These are phyloP conservation scores for Leccinum subtestaceum DNA, from an alignment of 768 basidiomycete species.

Conservation along the genomic window DNA sequence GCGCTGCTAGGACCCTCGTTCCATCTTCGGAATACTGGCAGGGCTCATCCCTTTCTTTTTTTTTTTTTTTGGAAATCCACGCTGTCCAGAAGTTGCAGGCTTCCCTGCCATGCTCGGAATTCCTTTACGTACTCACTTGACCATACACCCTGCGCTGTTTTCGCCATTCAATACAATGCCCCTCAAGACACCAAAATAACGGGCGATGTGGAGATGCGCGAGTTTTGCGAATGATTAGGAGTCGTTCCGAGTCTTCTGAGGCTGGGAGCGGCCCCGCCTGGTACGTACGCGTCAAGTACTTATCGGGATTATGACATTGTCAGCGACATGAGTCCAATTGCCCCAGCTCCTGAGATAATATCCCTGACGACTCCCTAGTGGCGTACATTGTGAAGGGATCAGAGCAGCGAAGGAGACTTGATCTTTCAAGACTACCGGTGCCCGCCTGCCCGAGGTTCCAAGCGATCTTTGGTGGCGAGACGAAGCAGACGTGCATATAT, in stretches of 20 bases:
- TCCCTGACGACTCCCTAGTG: neutral
- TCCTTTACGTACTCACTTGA: constrained; percentile 5
- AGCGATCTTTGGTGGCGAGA: neutral
- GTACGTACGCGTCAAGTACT: neutral
- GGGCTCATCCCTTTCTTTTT: constrained; percentile 12
- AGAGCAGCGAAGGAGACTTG: neutral
- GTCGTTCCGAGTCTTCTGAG: neutral
- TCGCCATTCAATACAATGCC: constrained; percentile 15
- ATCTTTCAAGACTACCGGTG: neutral
- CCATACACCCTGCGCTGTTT: constrained; percentile 11
- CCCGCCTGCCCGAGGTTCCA: neutral
- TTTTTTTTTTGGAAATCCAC: constrained; percentile 19
- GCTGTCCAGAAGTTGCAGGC: neutral
- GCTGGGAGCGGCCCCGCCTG: neutral
- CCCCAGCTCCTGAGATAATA: neutral
- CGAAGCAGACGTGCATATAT: neutral
- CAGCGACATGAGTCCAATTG: neutral
- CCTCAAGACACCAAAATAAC: neutral
- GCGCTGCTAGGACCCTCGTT: constrained; percentile 1
- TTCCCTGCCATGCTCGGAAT: neutral
- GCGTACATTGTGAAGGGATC: neutral
- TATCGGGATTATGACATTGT: neutral
- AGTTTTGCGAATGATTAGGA: neutral
- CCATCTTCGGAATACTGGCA: constrained; percentile 28
- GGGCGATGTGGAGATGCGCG: neutral